Evolutionary conservation across 306 rosid species (phyloP).

Genomic region (Morella rubra): DNA sequence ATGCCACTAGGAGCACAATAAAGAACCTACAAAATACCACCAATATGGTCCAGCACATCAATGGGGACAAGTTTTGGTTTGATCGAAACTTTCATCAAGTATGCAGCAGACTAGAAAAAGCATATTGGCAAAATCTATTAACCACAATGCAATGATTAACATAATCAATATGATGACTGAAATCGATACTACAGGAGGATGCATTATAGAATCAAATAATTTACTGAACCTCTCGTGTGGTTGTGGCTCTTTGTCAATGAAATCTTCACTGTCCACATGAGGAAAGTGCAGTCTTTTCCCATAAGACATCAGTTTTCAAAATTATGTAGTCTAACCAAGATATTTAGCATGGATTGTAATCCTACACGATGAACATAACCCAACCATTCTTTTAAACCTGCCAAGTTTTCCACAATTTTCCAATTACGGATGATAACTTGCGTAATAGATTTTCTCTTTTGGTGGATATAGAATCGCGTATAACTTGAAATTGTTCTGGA

Average conservation of each 20-base stretch:
- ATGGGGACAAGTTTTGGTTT: conserved; percentile 4
- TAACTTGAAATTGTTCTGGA: not conserved
- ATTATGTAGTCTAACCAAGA: conserved; percentile 1
- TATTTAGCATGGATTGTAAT: not conserved
- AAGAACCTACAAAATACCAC: conserved; percentile 67
- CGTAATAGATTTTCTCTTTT: no score
- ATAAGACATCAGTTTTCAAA: not conserved
- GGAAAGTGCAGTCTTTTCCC: conserved; percentile 1
- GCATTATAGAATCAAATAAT: not conserved
- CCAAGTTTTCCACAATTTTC: not conserved
- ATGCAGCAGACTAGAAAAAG: conserved; percentile 8
- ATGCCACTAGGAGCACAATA: conserved; percentile 71
- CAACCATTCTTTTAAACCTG: conserved; percentile 1
- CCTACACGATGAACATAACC: not conserved
- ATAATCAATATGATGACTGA: not conserved
- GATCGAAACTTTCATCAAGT: conserved; percentile 13
- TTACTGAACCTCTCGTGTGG: not conserved
- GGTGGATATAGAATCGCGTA: not conserved
- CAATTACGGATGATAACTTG: not conserved
- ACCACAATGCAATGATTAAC: not conserved
- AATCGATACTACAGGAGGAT: not conserved
- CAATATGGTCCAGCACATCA: conserved; percentile 19
- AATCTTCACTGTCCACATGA: not conserved
- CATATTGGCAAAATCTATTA: conserved; percentile 2
- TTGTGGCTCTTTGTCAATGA: not conserved